phyloP scores from a whole-genome alignment of 2,329 filamentous ascomycete species.

The Fusarium euwallaceae region DNA sequence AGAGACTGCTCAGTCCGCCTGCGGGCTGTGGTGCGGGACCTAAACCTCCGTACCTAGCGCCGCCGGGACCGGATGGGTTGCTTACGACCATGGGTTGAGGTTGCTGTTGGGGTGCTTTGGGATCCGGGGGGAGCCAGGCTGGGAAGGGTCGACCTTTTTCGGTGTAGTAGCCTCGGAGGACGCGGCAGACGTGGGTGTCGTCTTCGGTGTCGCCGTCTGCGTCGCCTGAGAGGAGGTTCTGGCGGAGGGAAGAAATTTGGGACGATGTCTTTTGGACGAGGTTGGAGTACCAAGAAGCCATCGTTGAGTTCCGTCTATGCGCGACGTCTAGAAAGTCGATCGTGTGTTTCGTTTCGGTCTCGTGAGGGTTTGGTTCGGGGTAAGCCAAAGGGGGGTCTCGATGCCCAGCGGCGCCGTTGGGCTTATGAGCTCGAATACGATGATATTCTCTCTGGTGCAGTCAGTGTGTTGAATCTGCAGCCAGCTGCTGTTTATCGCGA shows the following conservation, averaged over 20 bases:
- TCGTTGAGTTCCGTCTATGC: constrained; percentile 48
- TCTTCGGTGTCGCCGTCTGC: constrained; percentile 83
- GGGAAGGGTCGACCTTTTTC: constrained; percentile 89
- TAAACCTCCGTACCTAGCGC: constrained; percentile 61
- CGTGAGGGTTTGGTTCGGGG: constrained; percentile 2
- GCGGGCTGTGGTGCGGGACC: constrained; percentile 47
- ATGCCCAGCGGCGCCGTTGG: neutral
- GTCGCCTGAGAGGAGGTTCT: constrained; percentile 76
- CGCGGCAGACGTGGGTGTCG: constrained; percentile 94
- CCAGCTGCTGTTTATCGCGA: constrained; percentile 27
- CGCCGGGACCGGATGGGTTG: constrained; percentile 61
- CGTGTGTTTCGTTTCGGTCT: constrained; percentile 4
- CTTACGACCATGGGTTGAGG: constrained; percentile 64
- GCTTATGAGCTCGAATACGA: neutral
- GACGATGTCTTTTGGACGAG: constrained; percentile 75
- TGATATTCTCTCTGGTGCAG: neutral
- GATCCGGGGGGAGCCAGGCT: constrained; percentile 89
- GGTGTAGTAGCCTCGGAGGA: constrained; percentile 91
- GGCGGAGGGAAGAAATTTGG: constrained; percentile 74
- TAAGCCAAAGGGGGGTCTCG: constrained; percentile 9
- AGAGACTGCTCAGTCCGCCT: constrained; percentile 67
- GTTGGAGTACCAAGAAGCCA: constrained; percentile 87
- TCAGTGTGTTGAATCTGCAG: constrained; percentile 14
- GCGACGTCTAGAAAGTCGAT: neutral
- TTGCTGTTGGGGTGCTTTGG: constrained; percentile 72